Evolutionary conservation across 805 yeast genomes (phyloP), one percentile per base, ranked within the genome.

Genomic region (Candida adriatica): DNA sequence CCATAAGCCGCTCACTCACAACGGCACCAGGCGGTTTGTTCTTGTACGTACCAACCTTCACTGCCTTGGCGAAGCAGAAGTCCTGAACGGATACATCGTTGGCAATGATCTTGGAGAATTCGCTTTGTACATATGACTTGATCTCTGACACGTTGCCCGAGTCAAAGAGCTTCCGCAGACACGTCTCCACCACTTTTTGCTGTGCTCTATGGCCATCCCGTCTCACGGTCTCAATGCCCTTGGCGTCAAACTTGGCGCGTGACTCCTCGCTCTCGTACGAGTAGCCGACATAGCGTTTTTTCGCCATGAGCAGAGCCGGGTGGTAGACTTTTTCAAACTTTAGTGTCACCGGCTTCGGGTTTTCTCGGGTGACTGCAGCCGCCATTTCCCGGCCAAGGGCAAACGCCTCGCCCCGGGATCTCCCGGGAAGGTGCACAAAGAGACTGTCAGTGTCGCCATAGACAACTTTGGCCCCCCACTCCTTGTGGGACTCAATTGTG

Each of bases 381-480:
- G 95, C 84, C 48, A 92, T 78, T 26, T 73, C 77, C 18, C 65
- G 56, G 0, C 96, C 98, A 26, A 80, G 61, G 9, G 48, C 54
- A 50, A 90, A 87, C 0, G 97, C 96, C 18, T 87, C 90, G 2
- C 61, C 70, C 40, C 68, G 73, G 0, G 84, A 64, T 47, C 75
- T 75, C 0, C 96, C 96, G 0, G 96, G 96, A 5, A 92, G 64
- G 49, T 84, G 81, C 3, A 92, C 88, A 65, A 92, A 92, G 34
- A 92, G 56, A 24, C 95, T 84, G 56, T 92, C 98, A 0, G 98
- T 92, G 53, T 92, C 98, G 5, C 98, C 97, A 53, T 92, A 92
- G 0, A 90, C 95, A 0, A 92, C 96, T 46, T 82, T 77, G 0
- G 96, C 96, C 2, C 87, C 87, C 84, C 87, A 84, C 16, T 63